A percentile compares a stretch with the other conserved stretches of the same genome.
phyloP scores from a whole-genome alignment of 1,284 basidiomycete species.

The Apiotrichum siamense region DNA sequence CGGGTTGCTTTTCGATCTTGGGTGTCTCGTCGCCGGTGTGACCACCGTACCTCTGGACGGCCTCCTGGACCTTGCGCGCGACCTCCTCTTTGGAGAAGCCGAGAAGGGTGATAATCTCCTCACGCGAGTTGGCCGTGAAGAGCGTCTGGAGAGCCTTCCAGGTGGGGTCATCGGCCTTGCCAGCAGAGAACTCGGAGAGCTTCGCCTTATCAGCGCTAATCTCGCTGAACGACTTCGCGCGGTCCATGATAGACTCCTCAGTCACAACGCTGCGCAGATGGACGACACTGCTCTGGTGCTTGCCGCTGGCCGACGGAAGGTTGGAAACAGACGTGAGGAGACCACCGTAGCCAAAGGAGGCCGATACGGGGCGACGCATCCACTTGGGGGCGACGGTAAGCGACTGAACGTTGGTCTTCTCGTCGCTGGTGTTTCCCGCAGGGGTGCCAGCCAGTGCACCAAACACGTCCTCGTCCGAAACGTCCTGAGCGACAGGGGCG shows the following conservation, averaged over 20 bases:
- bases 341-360: constrained; percentile 89
- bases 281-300: constrained; percentile 69
- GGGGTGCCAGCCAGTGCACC: constrained; percentile 70
- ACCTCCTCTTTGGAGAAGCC: constrained; percentile 91
- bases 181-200: constrained; percentile 62
- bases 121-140: constrained; percentile 80
- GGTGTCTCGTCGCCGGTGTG: constrained; percentile 55
- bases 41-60: constrained; percentile 58
- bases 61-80: constrained; percentile 69
- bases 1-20: constrained; percentile 62
- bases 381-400: constrained; percentile 92
- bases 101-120: constrained; percentile 83
- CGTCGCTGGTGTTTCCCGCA: constrained; percentile 46
- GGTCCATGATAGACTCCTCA: constrained; percentile 68
- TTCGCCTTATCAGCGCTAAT: constrained; percentile 59
- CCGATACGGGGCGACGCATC: constrained; percentile 77
- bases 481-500: constrained; percentile 25
- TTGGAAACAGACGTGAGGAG: constrained; percentile 74
- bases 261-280: constrained; percentile 72
- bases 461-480: constrained; percentile 48
- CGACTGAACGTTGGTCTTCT: constrained; percentile 54
- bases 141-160: constrained; percentile 88
- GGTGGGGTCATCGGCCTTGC: constrained; percentile 53
- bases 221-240: constrained; percentile 64
- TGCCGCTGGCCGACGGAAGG: constrained; percentile 62